Percentiles rank a stretch among this genome's conserved stretches.
phyloP scores from a whole-genome alignment of 1,284 basidiomycete genomes.

The Singerocomus inundabilis region DNA sequence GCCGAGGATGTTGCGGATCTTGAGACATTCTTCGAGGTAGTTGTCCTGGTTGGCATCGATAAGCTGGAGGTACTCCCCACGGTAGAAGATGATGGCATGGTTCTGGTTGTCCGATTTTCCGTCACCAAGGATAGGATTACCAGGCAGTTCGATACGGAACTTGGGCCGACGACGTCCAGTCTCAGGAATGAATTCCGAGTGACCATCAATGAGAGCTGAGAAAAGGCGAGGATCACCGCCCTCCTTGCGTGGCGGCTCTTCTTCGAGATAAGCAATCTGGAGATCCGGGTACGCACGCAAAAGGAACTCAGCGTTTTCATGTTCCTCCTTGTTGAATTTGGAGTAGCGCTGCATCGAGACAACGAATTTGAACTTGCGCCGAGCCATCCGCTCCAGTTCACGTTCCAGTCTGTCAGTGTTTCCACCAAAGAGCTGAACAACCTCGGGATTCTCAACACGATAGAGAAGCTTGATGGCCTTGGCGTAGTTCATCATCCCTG shows the following conservation, averaged over 20 bases:
- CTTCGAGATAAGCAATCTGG: constrained; percentile 98
- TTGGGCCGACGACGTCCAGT: constrained; percentile 91
- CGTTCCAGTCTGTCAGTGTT: constrained; percentile 98
- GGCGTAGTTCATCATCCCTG: constrained; percentile 99
- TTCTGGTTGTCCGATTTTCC: constrained; percentile 99
- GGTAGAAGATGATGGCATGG: constrained; percentile 98
- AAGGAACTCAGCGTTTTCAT: constrained; percentile 98
- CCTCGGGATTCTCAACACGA: constrained; percentile 98
- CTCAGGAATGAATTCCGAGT: constrained; percentile 92
- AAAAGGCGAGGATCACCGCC: constrained; percentile 95
- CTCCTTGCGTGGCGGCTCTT: constrained; percentile 91
- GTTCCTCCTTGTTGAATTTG: constrained; percentile 99
- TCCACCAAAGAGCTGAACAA: constrained; percentile 95
- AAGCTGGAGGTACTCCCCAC: constrained; percentile 97
- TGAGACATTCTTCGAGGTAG: constrained; percentile 99
- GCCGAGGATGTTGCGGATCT: constrained; percentile 97
- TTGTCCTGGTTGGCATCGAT: constrained; percentile 99
- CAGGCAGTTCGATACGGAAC: constrained; percentile 97
- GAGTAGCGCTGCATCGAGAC: constrained; percentile 99
- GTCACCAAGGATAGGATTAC: constrained; percentile 98
- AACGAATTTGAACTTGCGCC: constrained; percentile 98
- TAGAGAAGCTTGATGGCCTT: constrained; percentile 99
- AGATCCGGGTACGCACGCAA: constrained; percentile 98
- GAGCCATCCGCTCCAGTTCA: constrained; percentile 95
- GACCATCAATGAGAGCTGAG: constrained; percentile 95